Base-by-base conservation (phyloP, 495 filamentous ascomycete species). In the Xylaria telfairii region DNA sequence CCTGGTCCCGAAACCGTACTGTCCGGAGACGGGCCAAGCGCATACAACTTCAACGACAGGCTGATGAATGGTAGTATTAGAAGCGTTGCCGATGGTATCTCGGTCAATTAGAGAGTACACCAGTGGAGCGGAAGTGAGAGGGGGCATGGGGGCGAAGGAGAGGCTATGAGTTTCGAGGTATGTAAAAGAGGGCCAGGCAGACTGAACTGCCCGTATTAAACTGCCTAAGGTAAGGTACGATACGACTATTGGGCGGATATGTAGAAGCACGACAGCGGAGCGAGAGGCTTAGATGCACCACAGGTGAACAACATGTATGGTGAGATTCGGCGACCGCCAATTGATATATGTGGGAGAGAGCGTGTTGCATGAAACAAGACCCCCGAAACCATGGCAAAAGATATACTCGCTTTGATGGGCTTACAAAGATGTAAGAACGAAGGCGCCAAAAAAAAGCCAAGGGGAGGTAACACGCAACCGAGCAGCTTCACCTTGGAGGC, bases 1-100 rank as follows among this genome's bases (percentile, higher is more conserved):
- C 69, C 88, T 79, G 1, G 85, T 87, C 0, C 88, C 88, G 2
- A 82, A 80, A 0, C 88, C 88, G 75, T 90, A 90, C 73, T 90
- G 87, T 5, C 88, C 88, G 5, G 85, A 88, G 0, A 90, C 83
- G 0, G 88, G 87, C 83, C 84, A 90, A 19, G 87, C 87, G 69
- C 88, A 90, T 1, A 90, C 73, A 54, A 89, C 88, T 69, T 86
- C 78, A 15, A 86, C 63, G 28, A 74, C 74, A 67, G 53, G 47
- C 59, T 49, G 70, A 28, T 32, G 67, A 30, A 61, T 62, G 28
- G 80, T 80, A 30, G 60, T 61, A 69, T 81, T 76, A 7, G 74
- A 68, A 56, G 49, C 28, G 28, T 72, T 28, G 53, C 46, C 21
- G 26, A 68, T 19, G 21, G 54, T 51, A 59, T 71, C 75, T 42